Evolutionary conservation across 495 filamentous ascomycete species (phyloP), one percentile per base, ranked within the genome.

Genomic region (Xylaria grammica): DNA sequence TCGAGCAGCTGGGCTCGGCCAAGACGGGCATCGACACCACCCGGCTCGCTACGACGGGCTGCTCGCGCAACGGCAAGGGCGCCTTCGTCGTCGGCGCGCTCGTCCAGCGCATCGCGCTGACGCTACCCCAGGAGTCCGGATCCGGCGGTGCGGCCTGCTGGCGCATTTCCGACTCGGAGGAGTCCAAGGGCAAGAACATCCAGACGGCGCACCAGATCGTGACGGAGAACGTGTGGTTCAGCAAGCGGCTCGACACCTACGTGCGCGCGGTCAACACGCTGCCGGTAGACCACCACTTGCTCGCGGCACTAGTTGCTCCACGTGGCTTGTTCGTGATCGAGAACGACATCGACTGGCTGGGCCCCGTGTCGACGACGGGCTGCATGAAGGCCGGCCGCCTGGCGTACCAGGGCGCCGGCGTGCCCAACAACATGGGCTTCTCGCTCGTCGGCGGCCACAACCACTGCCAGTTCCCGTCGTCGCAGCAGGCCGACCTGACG

Each of bases 291-390:
- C 83, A 86, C 72, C 82, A 84, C 69, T 64, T 82, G 65, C 67
- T 85, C 5, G 77, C 82, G 0, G 79, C 72, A 0, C 74, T 85
- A 29, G 75, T 84, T 7, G 75, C 77, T 0, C 83, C 82, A 0
- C 76, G 81, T 20, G 76, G 79, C 4, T 66, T 84, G 3, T 76
- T 80, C 30, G 70, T 81, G 19, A 81, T 83, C 63, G 81, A 85
- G 71, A 85, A 84, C 71, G 77, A 83, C 62, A 81, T 84, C 60
- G 80, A 84, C 71, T 85, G 83, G 83, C 77, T 85, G 11, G 81
- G 83, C 50, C 79, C 81, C 66, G 69, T 80, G 46, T 72, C 66
- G 46, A 82, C 79, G 7, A 82, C 79, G 11, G 83, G 74, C n/a
- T 87, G 84, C 78, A 84, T 84, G 84, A 79, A 77, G 67, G 78